phyloP scores from a whole-genome alignment of 169 alveolate genomes.

The Amoebophrya sp. region DNA sequence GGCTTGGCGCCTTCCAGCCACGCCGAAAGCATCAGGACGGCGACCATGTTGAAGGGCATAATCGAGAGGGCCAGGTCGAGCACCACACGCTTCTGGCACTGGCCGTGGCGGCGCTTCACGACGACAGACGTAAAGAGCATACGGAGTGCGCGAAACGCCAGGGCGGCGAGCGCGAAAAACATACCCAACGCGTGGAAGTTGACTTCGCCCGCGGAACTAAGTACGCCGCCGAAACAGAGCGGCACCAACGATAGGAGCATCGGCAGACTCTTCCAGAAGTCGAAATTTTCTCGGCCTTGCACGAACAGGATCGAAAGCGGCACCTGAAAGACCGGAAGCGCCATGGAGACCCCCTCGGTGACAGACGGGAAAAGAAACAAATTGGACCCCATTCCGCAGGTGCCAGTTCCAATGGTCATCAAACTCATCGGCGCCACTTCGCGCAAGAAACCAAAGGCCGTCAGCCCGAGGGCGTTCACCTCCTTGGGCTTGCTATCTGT shows the following conservation, averaged over 20 bases:
- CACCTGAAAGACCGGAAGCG: background rate
- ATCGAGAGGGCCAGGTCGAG: background rate
- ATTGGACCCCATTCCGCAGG: background rate
- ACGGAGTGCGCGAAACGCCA: background rate
- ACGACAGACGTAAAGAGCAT: background rate
- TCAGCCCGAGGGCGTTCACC: too few species aligned
- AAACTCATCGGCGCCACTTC: background rate
- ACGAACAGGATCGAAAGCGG: too few species aligned
- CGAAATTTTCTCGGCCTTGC: too few species aligned
- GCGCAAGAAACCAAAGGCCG: background rate
- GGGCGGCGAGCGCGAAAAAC: background rate
- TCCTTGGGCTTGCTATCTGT: too few species aligned
- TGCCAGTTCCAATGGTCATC: background rate
- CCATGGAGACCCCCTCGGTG: background rate
- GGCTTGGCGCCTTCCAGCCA: background rate
- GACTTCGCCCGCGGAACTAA: background rate
- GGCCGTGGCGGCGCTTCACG: background rate
- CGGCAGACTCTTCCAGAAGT: too few species aligned
- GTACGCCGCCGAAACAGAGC: background rate
- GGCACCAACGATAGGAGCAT: background rate
- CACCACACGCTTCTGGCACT: too few species aligned
- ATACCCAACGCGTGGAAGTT: background rate
- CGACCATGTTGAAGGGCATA: background rate
- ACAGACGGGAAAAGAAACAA: background rate
- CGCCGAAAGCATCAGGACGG: background rate